Percentiles rank a stretch among this genome's conserved stretches.
Conservation (phyloP, 148 eudicot species). For the Camellia sinensis region DNA sequence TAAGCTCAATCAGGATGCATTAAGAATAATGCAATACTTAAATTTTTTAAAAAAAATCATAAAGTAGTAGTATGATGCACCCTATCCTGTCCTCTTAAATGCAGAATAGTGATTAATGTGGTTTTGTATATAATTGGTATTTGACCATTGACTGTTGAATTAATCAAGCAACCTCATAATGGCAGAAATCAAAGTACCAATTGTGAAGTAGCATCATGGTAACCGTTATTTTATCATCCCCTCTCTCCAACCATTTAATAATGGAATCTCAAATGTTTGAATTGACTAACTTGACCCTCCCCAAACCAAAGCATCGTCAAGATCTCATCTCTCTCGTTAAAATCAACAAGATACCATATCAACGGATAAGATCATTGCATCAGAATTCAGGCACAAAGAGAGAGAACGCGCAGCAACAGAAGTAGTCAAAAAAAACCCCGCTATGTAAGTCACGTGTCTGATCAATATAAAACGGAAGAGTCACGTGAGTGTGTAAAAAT, state of each 20-base stretch:
- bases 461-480: not conserved
- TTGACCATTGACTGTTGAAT: not conserved
- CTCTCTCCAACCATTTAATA: not conserved
- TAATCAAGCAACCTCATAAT: not conserved
- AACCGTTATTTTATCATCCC: too few relatives aligned
- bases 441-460: not conserved
- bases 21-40: too few relatives aligned
- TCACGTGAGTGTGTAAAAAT: conserved; percentile 9
- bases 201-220: not conserved
- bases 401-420: not conserved
- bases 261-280: not conserved
- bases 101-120: not conserved
- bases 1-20: too few relatives aligned
- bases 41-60: not conserved
- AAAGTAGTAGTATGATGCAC: not conserved
- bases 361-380: not conserved
- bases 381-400: not conserved
- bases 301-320: not conserved
- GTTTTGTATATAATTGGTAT: not conserved
- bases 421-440: too few relatives aligned
- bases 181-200: not conserved
- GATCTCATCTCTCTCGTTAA: not conserved
- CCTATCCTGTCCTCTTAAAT: not conserved
- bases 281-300: conserved; percentile 7
- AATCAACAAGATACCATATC: not conserved